Percentiles rank a stretch among this genome's conserved stretches.
phyloP scores from a whole-genome alignment of 441 rosid species.

The Gossypium schwendimanii region DNA sequence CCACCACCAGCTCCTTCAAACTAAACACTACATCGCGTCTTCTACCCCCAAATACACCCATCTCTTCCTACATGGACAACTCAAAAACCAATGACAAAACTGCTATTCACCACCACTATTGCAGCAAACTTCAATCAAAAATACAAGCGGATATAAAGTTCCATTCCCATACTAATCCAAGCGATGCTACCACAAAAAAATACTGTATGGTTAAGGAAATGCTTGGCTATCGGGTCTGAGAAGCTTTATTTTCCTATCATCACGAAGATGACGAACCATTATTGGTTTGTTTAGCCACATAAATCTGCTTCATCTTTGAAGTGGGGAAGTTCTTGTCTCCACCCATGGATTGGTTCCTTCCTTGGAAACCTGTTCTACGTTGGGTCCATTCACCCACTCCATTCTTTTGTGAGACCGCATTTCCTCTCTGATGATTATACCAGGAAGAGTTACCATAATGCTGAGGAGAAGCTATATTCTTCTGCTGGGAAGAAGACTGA shows the following conservation, averaged over 20 bases:
- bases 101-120: neutral
- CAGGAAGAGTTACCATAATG: constrained; percentile 37
- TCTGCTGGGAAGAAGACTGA: constrained; percentile 42
- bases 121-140: neutral
- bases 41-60: neutral
- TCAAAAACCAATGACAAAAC: neutral
- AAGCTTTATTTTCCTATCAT: constrained; percentile 8
- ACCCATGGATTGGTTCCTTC: constrained; percentile 54
- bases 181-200: neutral
- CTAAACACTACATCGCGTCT: neutral
- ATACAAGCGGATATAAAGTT: neutral
- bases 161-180: neutral
- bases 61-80: neutral
- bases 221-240: neutral
- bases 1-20: neutral
- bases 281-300: constrained; percentile 83
- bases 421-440: constrained; percentile 45
- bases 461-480: constrained; percentile 34
- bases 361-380: constrained; percentile 64
- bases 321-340: constrained; percentile 56
- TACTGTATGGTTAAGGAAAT: neutral
- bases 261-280: constrained; percentile 30
- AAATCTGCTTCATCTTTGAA: constrained; percentile 84
- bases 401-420: constrained; percentile 36
- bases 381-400: constrained; percentile 53